These are phyloP conservation scores for Salix exigua DNA, from an alignment of 345 rosid genomes.

Conservation along the genomic window DNA sequence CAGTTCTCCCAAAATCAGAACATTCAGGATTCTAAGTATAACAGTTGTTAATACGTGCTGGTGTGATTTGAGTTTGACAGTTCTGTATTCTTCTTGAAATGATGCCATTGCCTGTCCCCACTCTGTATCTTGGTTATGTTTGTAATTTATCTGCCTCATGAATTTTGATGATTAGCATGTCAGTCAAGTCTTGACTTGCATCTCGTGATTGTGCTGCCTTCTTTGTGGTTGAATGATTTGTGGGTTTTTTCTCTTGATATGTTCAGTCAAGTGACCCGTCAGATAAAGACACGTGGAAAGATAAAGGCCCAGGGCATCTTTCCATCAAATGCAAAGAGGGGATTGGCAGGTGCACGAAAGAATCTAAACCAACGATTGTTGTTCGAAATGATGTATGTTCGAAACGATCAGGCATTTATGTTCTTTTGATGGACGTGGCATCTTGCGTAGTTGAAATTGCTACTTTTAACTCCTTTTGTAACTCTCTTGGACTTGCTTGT, in stretches of 20 bases:
- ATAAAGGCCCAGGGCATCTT: conserved; percentile 90
- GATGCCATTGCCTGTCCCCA: neutral
- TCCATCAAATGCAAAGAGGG: conserved; percentile 87
- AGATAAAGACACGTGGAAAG: conserved; percentile 92
- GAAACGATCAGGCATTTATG: neutral
- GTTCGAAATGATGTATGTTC: conserved; percentile 80
- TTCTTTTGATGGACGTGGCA: neutral
- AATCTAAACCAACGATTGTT: conserved; percentile 77
- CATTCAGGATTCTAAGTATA: neutral
- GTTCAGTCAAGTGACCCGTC: conserved; percentile 67
- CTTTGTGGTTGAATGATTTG: neutral
- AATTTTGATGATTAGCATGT: neutral
- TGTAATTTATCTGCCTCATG: neutral
- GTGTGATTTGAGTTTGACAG: neutral
- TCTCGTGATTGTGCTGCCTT: neutral
- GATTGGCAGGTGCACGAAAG: conserved; percentile 72
- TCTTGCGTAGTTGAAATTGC: neutral
- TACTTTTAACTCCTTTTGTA: neutral
- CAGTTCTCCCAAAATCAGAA: conserved; percentile 1
- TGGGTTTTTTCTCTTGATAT: conserved; percentile 10
- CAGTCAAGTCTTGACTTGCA: neutral
- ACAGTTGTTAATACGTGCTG: neutral
- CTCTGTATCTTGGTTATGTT: neutral
- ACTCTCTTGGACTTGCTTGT: conserved; percentile 4
- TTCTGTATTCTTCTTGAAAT: neutral